Base-by-base conservation (phyloP, 176 grass and related monocot species). In the Eremochloa ophiuroides region DNA sequence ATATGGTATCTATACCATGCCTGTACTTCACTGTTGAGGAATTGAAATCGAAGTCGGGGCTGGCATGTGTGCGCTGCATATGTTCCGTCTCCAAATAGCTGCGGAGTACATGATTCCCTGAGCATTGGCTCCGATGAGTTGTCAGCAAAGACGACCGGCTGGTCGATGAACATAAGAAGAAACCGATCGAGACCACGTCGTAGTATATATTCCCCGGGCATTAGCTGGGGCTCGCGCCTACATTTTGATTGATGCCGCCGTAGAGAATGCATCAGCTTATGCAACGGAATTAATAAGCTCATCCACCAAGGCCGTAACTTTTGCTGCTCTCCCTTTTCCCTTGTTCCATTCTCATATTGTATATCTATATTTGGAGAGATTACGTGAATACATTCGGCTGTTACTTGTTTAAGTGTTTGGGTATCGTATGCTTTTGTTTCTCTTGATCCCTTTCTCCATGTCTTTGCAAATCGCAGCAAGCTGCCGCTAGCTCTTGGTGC, bases 371-470 rank as follows among this genome's bases (percentile, higher is more conserved):
- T 74, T 79, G 5, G 40, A 80, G 51, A 84, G 69, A 87, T 74
- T 47, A 58, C 68, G 38, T 67, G 82, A 63, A 80, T 55, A 75
- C 76, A 80, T 89, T 81, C 63, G 51, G 58, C 11, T 75, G 42
- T 81, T 81, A 42, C 87, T 70, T 81, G 87, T 89, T 85, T 85
- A 89, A 85, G 64, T 80, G 82, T 20, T 63, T 80, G 82, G 71
- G 77, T 50, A 89, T 81, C 87, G 18, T 75, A 71, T 71, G 82
- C 77, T 76, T 64, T 51, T 80, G 80, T 84, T 82, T 75, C 43
- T 78, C 58, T 66, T 4, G 28, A 30, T 62, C 66, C 46, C 6
- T n/a, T 39, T 39, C 30, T 27, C 48, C 62, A 56, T 40, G 33
- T 29, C 42, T 73, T 8, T 22, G 25, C 22, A 31, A 18, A 58